Percentiles rank a stretch among this genome's conserved stretches.
These are phyloP conservation scores for Fusarium mangiferae DNA, from an alignment of 2,329 filamentous ascomycete genomes.

Conservation along the genomic window DNA sequence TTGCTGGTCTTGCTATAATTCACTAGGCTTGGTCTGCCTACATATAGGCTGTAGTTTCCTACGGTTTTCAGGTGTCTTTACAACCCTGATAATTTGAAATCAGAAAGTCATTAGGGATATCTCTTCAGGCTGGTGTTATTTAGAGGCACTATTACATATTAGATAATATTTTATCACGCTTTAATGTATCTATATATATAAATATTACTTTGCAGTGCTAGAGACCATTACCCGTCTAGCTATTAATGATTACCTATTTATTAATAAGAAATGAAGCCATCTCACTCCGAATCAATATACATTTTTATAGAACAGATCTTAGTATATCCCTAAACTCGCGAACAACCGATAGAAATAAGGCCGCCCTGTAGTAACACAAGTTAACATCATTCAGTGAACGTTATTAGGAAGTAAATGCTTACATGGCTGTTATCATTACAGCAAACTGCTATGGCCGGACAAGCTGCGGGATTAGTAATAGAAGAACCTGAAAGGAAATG, in stretches of 20 bases:
- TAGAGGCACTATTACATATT: rapidly evolving
- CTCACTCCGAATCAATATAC: rapidly evolving
- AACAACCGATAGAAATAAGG: background rate
- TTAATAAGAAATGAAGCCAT: background rate
- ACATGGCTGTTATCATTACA: background rate
- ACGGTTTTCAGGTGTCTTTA: too few species aligned
- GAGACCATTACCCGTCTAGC: rapidly evolving
- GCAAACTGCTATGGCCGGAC: background rate
- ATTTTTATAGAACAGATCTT: rapidly evolving
- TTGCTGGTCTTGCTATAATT: background rate
- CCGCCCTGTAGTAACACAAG: background rate
- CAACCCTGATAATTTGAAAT: rapidly evolving
- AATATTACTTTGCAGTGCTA: rapidly evolving
- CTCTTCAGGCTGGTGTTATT: rapidly evolving
- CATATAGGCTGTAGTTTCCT: background rate
- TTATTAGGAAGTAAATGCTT: background rate
- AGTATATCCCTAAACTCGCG: background rate
- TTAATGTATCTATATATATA: rapidly evolving
- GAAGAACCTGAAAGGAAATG: background rate
- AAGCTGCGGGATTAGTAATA: background rate
- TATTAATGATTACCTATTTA: rapidly evolving
- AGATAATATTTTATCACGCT: rapidly evolving
- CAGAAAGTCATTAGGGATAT: rapidly evolving
- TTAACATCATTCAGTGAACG: background rate
- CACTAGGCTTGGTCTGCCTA: background rate